Evolutionary conservation across 208 protist species (phyloP).

Genomic region (Leishmania tropica): DNA sequence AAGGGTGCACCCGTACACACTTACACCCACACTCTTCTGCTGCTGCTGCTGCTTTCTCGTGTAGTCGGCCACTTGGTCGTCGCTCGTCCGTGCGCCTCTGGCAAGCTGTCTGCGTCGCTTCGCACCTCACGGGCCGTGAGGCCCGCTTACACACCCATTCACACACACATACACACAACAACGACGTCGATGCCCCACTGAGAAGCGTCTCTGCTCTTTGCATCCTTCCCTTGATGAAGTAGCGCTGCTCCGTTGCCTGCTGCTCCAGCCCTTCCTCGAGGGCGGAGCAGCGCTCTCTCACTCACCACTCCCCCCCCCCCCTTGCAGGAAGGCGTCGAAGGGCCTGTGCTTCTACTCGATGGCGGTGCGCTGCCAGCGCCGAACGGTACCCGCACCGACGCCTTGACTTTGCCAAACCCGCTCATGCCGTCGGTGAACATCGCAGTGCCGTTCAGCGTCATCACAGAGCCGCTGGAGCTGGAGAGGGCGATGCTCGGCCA

Average conservation of each 20-base stretch:
- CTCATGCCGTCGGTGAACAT: slow-evolving; percentile 59
- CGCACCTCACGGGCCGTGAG: too few relatives aligned
- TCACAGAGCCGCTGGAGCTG: slow-evolving; percentile 31
- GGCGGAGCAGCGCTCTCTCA: slow-evolving; percentile 22
- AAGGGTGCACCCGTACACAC: too few relatives aligned
- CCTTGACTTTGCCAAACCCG: slow-evolving; percentile 44
- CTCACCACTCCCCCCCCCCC: slow-evolving; percentile 2
- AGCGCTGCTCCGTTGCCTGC: slow-evolving; percentile 50
- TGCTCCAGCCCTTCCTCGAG: slow-evolving; percentile 31
- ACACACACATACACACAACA: neutral
- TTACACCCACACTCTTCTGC: too few relatives aligned
- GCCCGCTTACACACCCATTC: too few relatives aligned
- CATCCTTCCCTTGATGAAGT: slow-evolving; percentile 43
- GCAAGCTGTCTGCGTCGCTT: too few relatives aligned
- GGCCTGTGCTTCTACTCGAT: slow-evolving; percentile 10
- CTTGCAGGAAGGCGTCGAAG: slow-evolving; percentile 17
- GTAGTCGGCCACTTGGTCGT: too few relatives aligned
- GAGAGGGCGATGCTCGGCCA: slow-evolving; percentile 10
- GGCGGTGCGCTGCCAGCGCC: neutral
- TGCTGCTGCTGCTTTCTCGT: too few relatives aligned
- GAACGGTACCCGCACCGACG: neutral
- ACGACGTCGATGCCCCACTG: neutral
- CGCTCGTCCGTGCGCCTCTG: too few relatives aligned
- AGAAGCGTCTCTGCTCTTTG: slow-evolving; percentile 15
- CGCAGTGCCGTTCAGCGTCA: slow-evolving; percentile 37